These are phyloP conservation scores for Earliella scabrosa DNA, from an alignment of 1,284 basidiomycete genomes.

Conservation along the genomic window DNA sequence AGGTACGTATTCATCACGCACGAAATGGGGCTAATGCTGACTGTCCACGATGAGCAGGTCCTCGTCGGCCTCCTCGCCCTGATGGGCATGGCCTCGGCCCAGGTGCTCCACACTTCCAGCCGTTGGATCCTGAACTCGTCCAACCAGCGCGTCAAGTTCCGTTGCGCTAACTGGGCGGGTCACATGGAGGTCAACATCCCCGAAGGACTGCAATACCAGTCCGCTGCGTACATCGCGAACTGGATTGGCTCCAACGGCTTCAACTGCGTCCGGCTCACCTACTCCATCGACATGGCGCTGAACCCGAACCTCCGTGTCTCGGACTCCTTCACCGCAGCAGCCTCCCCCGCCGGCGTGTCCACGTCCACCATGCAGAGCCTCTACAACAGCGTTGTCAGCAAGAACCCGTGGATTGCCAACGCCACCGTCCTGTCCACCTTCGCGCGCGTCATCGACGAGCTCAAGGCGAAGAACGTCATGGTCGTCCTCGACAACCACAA, in stretches of 20 bases:
- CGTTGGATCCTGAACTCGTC: not conserved
- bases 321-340: not conserved
- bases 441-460: not conserved
- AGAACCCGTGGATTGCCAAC: not conserved
- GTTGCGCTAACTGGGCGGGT: not conserved
- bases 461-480: not conserved
- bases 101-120: not conserved
- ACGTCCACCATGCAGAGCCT: not conserved
- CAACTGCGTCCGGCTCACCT: not conserved
- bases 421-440: not conserved
- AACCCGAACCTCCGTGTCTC: not conserved
- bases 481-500: not conserved
- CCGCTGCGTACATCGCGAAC: not conserved
- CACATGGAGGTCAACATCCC: not conserved
- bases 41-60: no score
- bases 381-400: not conserved
- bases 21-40: no score
- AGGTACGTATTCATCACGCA: no score
- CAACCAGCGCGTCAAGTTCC: not conserved
- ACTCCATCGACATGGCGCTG: not conserved
- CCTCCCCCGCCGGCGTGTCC: not conserved
- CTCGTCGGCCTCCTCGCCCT: no score
- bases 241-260: not conserved
- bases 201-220: not conserved
- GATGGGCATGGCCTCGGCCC: not conserved